Evolutionary conservation across 2,329 filamentous ascomycete genomes (phyloP).

Genomic region (Rutstroemia sp.): DNA sequence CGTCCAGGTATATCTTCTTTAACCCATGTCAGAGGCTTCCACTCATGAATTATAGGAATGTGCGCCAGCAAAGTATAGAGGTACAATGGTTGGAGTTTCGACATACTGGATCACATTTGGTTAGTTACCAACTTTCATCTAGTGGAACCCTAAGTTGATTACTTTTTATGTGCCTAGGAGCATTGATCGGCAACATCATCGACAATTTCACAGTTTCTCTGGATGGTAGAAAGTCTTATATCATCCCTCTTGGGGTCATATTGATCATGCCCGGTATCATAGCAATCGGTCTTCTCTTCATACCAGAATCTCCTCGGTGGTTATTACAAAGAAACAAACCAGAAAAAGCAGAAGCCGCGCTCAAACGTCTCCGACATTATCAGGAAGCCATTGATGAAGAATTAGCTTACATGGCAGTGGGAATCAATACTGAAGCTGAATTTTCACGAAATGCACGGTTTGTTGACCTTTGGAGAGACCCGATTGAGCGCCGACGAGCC

Average conservation of each 20-base stretch:
- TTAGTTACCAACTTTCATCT: neutral
- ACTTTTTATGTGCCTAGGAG: slow-evolving; percentile 30
- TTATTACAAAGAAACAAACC: slow-evolving; percentile 18
- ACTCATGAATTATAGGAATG: slow-evolving; percentile 20
- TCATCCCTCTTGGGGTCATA: slow-evolving; percentile 28
- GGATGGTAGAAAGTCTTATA: slow-evolving; percentile 27
- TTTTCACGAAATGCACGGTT: slow-evolving; percentile 28
- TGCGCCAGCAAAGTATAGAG: slow-evolving; percentile 16
- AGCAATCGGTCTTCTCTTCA: slow-evolving; percentile 22
- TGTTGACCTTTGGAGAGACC: slow-evolving; percentile 42
- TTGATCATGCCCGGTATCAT: slow-evolving; percentile 25
- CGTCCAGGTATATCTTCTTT: neutral
- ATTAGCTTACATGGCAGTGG: slow-evolving; percentile 25
- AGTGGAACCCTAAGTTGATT: neutral
- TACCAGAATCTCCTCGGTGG: slow-evolving; percentile 29
- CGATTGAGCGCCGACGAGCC: slow-evolving; percentile 44
- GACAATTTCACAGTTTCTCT: slow-evolving; percentile 40
- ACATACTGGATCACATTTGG: slow-evolving; percentile 17
- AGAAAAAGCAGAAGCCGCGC: slow-evolving; percentile 27
- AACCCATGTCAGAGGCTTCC: slow-evolving; percentile 28
- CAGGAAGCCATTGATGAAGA: slow-evolving; percentile 27
- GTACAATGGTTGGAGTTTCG: slow-evolving; percentile 28
- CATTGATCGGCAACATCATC: slow-evolving; percentile 41
- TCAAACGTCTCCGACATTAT: slow-evolving; percentile 26
- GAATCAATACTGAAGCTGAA: slow-evolving; percentile 26